Evolutionary conservation across 139 green algal species (phyloP), one percentile per base, ranked within the genome.

Genomic region (Dunaliella sp.): DNA sequence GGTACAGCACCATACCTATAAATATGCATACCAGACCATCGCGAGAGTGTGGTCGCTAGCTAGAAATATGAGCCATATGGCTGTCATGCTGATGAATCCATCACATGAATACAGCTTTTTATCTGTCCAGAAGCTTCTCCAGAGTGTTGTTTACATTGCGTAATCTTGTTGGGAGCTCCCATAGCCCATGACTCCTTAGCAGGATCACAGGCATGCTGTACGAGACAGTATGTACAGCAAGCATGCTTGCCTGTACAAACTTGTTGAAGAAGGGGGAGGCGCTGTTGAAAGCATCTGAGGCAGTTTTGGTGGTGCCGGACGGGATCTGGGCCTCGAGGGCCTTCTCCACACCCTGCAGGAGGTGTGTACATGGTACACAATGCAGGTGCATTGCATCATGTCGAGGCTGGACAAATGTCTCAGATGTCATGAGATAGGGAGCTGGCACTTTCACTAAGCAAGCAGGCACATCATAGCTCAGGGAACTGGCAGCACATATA

Each of bases 221-320:
- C n/a, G n/a, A n/a, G n/a, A n/a, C n/a, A n/a, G n/a, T n/a, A n/a
- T n/a, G n/a, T n/a, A n/a, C n/a, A n/a, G n/a, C n/a, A n/a, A n/a
- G n/a, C n/a, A n/a, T n/a, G n/a, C n/a, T n/a, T n/a, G 77, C 81
- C 74, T 80, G 86, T 34, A 86, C n/a, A 38, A 86, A 83, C 80
- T 87, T 91, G 85, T 33, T 89, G 3, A 93, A 74, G 38, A 91
- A 78, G 2, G 94, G 94, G 65, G 91, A 88, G 33, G 94, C 92
- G 26, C 87, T 89, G 75, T 30, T 88, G 65, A 86, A 88, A n/a
- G 88, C 91, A 37, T 84, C 87, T 26, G 58, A 81, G 79, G 90
- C 84, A 21, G 88, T 91, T 33, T 89, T 86, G 34, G 88, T 85
- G 36, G 77, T 72, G 31, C 87, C 35, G 73, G 91, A 81, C 31